Percentiles rank a stretch among this genome's conserved stretches.
These are phyloP conservation scores for Chytriomyces hyalinus DNA, from an alignment of 192 early-diverging fungal genomes.

Conservation along the genomic window DNA sequence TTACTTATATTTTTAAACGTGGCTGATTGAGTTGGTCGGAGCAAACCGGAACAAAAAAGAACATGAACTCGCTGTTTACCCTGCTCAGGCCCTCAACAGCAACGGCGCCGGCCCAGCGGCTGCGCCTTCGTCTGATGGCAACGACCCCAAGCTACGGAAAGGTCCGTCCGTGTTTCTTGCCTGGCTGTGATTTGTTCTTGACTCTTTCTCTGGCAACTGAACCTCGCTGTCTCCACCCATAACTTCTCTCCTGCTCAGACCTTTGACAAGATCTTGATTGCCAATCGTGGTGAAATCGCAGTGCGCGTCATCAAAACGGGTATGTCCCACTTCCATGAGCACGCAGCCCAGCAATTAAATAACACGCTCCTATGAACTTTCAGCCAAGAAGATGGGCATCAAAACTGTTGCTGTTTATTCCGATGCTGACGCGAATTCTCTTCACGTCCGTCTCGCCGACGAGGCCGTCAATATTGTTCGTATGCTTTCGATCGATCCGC, in stretches of 20 bases:
- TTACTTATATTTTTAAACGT: no score
- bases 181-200: neutral
- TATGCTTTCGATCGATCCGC: neutral
- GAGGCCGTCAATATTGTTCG: conserved; percentile 76
- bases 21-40: neutral
- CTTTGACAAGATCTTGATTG: conserved; percentile 92
- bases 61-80: neutral
- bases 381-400: conserved; percentile 90
- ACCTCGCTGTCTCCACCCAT: neutral
- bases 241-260: conserved; percentile 37
- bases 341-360: neutral
- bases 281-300: conserved; percentile 97
- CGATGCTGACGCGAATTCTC: conserved; percentile 83
- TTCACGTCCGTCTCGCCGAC: conserved; percentile 88
- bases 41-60: neutral
- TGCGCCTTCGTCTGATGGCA: neutral
- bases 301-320: conserved; percentile 86
- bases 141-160: conserved; percentile 3
- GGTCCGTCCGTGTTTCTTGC: conserved; percentile 4
- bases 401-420: conserved; percentile 94
- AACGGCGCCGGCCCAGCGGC: neutral
- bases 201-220: conserved; percentile 61
- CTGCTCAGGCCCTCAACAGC: neutral
- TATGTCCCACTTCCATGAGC: neutral
- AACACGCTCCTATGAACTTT: neutral